Evolutionary conservation across 2,329 filamentous ascomycete genomes (phyloP).

Genomic region (Colletotrichum somersetense): DNA sequence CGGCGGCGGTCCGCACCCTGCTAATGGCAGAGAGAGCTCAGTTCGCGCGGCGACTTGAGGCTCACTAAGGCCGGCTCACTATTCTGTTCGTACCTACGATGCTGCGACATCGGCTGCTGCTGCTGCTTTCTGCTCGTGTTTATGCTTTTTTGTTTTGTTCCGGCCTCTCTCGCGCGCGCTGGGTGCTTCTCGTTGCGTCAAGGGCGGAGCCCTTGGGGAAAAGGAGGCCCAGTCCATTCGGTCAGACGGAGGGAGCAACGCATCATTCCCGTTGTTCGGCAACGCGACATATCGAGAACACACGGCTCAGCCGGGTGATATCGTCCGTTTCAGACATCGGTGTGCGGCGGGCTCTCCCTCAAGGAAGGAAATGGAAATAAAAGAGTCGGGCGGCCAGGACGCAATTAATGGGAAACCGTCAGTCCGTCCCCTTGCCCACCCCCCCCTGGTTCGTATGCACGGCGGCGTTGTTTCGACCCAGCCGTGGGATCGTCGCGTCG

Average conservation of each 20-base stretch:
- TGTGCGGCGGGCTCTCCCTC: slow-evolving; percentile 17
- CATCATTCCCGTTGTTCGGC: neutral
- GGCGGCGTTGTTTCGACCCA: slow-evolving; percentile 19
- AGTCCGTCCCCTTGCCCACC: neutral
- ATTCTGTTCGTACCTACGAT: neutral
- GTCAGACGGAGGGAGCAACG: slow-evolving; percentile 1
- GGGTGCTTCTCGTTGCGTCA: slow-evolving; percentile 4
- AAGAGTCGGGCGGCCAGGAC: neutral
- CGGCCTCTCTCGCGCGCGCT: neutral
- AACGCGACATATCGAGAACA: neutral
- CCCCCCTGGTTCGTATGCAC: slow-evolving; percentile 6
- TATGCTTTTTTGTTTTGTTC: no score
- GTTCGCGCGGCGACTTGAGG: neutral
- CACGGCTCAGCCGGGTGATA: slow-evolving; percentile 38
- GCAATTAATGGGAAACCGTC: slow-evolving; percentile 17
- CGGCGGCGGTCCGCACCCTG: neutral
- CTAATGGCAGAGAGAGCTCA: slow-evolving; percentile 5
- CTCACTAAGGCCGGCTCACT: neutral
- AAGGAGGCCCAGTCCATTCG: neutral
- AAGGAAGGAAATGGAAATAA: neutral
- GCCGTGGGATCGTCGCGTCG: slow-evolving; percentile 11
- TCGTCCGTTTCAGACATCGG: slow-evolving; percentile 38
- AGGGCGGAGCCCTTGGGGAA: neutral
- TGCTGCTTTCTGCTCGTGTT: neutral
- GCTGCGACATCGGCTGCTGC: neutral